These are phyloP conservation scores for Tephrocybe sp. DNA, from an alignment of 768 basidiomycete species.

Conservation along the genomic window DNA sequence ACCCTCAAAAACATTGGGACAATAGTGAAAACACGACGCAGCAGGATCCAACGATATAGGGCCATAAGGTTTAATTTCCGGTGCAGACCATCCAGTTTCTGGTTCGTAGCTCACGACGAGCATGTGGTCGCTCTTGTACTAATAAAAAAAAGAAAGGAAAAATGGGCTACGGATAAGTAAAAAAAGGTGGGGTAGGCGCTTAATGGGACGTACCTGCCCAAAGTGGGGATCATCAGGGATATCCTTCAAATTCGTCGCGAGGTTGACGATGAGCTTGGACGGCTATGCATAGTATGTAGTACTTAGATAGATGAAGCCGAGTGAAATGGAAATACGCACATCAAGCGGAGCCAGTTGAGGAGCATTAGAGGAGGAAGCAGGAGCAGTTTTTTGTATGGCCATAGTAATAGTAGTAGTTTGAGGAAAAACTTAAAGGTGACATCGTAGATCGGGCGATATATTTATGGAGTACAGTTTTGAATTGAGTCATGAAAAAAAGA, in stretches of 20 bases:
- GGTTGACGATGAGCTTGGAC: constrained; percentile 48
- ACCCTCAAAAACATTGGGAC: constrained; percentile 83
- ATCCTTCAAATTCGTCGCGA: constrained; percentile 45
- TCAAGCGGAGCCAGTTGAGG: constrained; percentile 15
- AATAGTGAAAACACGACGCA: constrained; percentile 82
- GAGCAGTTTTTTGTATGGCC: constrained; percentile 14
- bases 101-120: constrained; percentile 63
- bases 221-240: constrained; percentile 53
- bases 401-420: constrained; percentile 13
- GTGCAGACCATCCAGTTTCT: constrained; percentile 61
- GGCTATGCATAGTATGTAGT: too few species aligned
- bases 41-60: constrained; percentile 69
- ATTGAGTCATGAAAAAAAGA: too few species aligned
- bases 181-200: constrained; percentile 5
- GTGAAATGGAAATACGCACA: constrained; percentile 8
- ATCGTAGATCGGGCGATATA: background rate
- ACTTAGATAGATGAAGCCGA: too few species aligned
- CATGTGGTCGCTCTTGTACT: constrained; percentile 82
- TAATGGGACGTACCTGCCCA: constrained; percentile 43
- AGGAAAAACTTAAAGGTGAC: background rate
- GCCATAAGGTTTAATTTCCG: constrained; percentile 73
- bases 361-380: constrained; percentile 3
- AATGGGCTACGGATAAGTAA: too few species aligned
- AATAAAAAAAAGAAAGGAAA: background rate
- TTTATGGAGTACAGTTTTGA: background rate